A percentile compares a stretch with the other conserved stretches of the same genome.
These are phyloP conservation scores for Blastocystis hominis DNA, from an alignment of 352 stramenopile species.

Conservation along the genomic window DNA sequence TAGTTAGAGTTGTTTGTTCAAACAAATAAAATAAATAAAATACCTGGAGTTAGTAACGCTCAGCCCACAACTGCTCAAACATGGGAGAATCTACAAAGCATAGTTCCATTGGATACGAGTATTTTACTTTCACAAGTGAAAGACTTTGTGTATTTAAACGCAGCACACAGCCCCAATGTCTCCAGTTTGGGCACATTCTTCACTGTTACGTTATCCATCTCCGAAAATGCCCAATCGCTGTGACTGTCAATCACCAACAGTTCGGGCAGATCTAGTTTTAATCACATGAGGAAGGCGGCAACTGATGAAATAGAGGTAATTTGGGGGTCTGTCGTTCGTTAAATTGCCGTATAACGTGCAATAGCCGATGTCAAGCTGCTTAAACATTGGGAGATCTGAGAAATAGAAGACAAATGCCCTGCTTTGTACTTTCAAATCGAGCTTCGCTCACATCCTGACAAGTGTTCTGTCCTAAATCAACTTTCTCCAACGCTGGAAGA, in stretches of 20 bases:
- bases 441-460: not conserved
- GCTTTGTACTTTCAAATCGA: not conserved
- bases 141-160: not conserved
- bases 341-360: not conserved
- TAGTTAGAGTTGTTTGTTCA: not conserved
- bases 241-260: not conserved
- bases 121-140: not conserved
- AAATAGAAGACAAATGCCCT: not conserved
- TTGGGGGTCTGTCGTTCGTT: not conserved
- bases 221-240: not conserved
- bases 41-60: not conserved
- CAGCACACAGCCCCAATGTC: not conserved
- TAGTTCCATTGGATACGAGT: not conserved
- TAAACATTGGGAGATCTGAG: not conserved
- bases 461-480: not conserved
- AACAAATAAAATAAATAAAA: not conserved
- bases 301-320: not conserved
- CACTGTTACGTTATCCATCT: not conserved
- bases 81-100: not conserved
- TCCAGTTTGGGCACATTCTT: not conserved
- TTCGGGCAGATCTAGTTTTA: not conserved
- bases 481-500: not conserved
- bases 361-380: not conserved
- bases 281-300: not conserved
- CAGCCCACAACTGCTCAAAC: not conserved